Conservation (phyloP, 305 asterid genomes). For the Solanum hybrid region DNA sequence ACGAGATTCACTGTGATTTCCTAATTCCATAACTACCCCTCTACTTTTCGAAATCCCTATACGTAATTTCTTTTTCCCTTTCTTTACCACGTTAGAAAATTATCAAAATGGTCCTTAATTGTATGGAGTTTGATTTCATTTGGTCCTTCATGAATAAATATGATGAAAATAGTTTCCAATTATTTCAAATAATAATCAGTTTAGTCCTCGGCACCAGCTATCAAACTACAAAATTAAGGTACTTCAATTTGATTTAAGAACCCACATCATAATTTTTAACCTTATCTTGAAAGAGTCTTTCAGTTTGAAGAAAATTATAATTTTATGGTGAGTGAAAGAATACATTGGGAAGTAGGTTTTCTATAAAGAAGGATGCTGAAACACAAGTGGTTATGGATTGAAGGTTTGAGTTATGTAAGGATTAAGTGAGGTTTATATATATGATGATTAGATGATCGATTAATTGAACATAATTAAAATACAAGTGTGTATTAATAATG, state of each 20-base stretch:
- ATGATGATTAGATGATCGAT: not conserved
- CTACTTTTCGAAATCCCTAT: not conserved
- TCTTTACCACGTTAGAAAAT: not conserved
- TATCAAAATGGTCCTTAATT: not conserved
- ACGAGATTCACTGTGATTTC: not conserved
- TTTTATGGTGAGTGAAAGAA: not conserved
- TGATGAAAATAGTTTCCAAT: not conserved
- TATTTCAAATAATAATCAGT: not conserved
- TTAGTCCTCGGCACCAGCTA: not conserved
- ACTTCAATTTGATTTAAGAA: not conserved
- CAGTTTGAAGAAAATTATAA: not conserved
- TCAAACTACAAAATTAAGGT: not conserved
- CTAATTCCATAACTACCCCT: not conserved
- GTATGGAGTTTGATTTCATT: not conserved
- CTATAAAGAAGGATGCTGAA: not conserved
- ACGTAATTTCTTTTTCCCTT: not conserved
- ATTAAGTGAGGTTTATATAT: not conserved
- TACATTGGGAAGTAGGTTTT: not conserved
- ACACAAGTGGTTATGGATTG: not conserved
- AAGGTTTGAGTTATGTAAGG: not conserved
- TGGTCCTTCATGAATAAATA: not conserved
- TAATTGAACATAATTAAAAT: not conserved
- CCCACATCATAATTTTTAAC: not conserved
- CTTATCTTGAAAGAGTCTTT: not conserved
- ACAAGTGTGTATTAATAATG: not conserved